These are phyloP conservation scores for Dimocarpus longan DNA, from an alignment of 345 rosid species.

Conservation along the genomic window DNA sequence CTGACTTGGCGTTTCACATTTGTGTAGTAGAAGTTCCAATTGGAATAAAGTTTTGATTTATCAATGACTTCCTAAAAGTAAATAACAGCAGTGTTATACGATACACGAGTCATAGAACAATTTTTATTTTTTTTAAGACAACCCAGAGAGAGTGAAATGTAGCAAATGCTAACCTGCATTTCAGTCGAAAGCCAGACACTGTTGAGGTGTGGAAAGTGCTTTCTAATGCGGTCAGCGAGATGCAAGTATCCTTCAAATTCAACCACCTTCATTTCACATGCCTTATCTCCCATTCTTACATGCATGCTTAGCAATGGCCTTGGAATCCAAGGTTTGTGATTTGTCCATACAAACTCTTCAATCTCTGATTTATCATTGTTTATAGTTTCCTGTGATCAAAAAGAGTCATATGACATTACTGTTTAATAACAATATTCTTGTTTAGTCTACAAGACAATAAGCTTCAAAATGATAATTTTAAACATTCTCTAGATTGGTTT, in stretches of 20 bases:
- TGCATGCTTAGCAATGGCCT: conserved; percentile 92
- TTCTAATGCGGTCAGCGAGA: conserved; percentile 63
- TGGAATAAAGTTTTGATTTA: conserved; percentile 44
- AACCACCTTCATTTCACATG: conserved; percentile 87
- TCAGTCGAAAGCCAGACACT: conserved; percentile 92
- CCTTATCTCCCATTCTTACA: conserved; percentile 99
- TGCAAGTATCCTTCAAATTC: conserved; percentile 69
- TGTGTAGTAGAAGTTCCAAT: conserved; percentile 85
- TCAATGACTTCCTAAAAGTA: conserved; percentile 62
- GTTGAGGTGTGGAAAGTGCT: conserved; percentile 65
- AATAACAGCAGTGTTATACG: neutral
- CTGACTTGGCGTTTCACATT: conserved; percentile 78
- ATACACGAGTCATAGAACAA: neutral
- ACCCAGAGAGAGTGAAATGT: neutral
- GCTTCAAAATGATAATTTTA: neutral
- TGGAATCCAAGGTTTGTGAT: conserved; percentile 82
- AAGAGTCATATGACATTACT: conserved; percentile 4
- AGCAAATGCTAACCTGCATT: conserved; percentile 63
- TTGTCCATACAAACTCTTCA: conserved; percentile 77
- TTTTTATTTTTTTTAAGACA: neutral
- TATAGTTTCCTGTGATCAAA: conserved; percentile 28
- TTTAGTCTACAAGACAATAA: neutral
- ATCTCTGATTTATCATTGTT: conserved; percentile 50
- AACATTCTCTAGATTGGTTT: neutral
- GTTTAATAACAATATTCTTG: neutral